A percentile compares a stretch with the other conserved stretches of the same genome.
phyloP scores from a whole-genome alignment of 768 basidiomycete genomes.

The Lactarius hengduanensis region DNA sequence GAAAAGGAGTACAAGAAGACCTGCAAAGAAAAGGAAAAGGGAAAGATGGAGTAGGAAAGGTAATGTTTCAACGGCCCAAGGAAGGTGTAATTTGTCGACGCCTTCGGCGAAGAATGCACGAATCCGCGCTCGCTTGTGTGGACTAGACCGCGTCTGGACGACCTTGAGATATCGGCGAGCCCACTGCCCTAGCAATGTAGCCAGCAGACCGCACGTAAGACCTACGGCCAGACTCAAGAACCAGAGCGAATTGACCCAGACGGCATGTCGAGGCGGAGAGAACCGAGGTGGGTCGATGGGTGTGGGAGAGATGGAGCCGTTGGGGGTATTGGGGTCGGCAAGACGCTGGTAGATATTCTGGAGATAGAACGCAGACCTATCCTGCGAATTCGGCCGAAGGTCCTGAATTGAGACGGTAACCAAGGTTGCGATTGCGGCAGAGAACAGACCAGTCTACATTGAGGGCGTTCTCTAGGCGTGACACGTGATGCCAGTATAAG shows the following conservation, averaged over 20 bases:
- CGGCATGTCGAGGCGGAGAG: not conserved
- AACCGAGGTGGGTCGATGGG: not conserved
- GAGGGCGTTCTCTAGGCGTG: too few species aligned
- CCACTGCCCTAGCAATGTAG: constrained; percentile 1
- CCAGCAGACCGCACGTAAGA: not conserved
- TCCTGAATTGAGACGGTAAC: too few species aligned
- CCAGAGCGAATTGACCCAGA: not conserved
- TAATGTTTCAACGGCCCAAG: not conserved
- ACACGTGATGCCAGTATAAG: too few species aligned
- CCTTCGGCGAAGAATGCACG: constrained; percentile 5
- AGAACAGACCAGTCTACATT: too few species aligned
- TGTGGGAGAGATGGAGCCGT: not conserved
- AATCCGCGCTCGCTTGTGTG: not conserved
- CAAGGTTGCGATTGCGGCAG: too few species aligned
- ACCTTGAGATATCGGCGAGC: constrained; percentile 1
- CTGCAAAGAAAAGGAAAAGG: constrained; percentile 7
- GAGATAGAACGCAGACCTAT: too few species aligned
- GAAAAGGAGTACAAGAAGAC: constrained; percentile 1
- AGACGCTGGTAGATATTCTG: not conserved
- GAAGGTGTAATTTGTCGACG: not conserved
- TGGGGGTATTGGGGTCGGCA: not conserved
- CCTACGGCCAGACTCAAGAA: not conserved
- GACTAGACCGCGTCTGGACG: not conserved
- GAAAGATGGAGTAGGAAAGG: constrained; percentile 11
- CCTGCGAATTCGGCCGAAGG: too few species aligned